Percentiles rank a stretch among this genome's conserved stretches.
phyloP scores from a whole-genome alignment of 2,329 filamentous ascomycete genomes.

The Pseudopyrenochaeta lycopersici region DNA sequence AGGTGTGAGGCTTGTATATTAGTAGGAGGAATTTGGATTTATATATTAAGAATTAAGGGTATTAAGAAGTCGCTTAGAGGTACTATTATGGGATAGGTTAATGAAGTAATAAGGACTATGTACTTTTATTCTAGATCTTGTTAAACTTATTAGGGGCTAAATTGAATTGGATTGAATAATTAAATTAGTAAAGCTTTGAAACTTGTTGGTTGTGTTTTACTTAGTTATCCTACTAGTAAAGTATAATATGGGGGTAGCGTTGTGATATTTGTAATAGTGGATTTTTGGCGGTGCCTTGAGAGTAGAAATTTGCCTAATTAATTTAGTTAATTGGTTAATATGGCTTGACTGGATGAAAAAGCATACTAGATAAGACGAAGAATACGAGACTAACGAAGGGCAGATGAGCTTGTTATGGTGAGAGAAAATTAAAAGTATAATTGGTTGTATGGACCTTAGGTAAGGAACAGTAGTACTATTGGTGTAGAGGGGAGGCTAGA shows the following conservation, averaged over 20 bases:
- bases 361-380: conserved; percentile 6
- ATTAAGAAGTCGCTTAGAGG: conserved; percentile 3
- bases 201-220: conserved; percentile 5
- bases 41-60: conserved; percentile 4
- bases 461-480: conserved; percentile 5
- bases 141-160: conserved; percentile 1
- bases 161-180: conserved; percentile 6
- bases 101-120: conserved; percentile 4
- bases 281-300: conserved; percentile 3
- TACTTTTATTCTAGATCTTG: conserved; percentile 1
- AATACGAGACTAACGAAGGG: conserved; percentile 1
- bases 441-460: neutral
- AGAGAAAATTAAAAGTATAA: conserved; percentile 6
- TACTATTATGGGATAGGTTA: conserved; percentile 3
- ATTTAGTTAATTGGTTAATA: conserved; percentile 3
- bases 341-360: conserved; percentile 3
- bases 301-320: conserved; percentile 3
- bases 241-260: conserved; percentile 5
- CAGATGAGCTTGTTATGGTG: conserved; percentile 2
- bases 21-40: conserved; percentile 5
- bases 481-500: conserved; percentile 1
- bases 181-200: conserved; percentile 4
- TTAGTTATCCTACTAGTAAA: conserved; percentile 5
- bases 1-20: conserved; percentile 3
- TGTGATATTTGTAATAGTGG: conserved; percentile 7